phyloP scores from a whole-genome alignment of 2,329 filamentous ascomycete species.

The Colletotrichum agaves region DNA sequence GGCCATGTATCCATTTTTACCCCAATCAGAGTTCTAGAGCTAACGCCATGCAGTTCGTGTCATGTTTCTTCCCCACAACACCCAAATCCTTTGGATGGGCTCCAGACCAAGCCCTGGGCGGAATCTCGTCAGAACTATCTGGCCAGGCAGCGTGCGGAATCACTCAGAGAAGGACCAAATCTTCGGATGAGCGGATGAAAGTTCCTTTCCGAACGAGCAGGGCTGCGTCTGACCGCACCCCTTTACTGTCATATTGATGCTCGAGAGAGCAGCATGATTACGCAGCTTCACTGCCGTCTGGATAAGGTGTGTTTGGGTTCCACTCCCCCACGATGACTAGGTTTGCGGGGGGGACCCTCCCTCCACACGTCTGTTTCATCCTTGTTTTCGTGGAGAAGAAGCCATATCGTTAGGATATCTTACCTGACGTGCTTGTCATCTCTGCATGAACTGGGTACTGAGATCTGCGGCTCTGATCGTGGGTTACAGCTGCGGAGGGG shows the following conservation, averaged over 20 bases:
- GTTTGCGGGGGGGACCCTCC: conserved; percentile 15
- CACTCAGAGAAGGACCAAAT: neutral
- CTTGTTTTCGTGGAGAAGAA: neutral
- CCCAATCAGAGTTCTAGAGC: conserved; percentile 1
- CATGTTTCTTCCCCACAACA: conserved; percentile 11
- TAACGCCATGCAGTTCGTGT: conserved; percentile 7
- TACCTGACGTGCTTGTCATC: neutral
- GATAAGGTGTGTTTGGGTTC: conserved; percentile 20
- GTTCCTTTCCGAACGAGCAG: neutral
- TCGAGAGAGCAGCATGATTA: neutral
- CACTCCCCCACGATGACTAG: conserved; percentile 4
- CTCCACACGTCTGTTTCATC: neutral
- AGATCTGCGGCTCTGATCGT: neutral
- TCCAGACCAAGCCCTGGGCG: conserved; percentile 11
- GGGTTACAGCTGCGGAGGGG: neutral
- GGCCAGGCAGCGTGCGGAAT: neutral
- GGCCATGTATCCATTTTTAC: neutral
- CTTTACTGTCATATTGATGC: too few species aligned
- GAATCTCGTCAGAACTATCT: conserved; percentile 6
- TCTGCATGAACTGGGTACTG: conserved; percentile 1
- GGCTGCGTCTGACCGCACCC: too few species aligned
- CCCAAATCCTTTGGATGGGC: conserved; percentile 10
- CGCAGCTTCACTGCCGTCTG: neutral
- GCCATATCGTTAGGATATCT: neutral
- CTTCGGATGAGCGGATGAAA: neutral